A percentile compares a stretch with the other conserved stretches of the same genome.
Conservation (phyloP, 441 rosid species). For the Croton setiger region DNA sequence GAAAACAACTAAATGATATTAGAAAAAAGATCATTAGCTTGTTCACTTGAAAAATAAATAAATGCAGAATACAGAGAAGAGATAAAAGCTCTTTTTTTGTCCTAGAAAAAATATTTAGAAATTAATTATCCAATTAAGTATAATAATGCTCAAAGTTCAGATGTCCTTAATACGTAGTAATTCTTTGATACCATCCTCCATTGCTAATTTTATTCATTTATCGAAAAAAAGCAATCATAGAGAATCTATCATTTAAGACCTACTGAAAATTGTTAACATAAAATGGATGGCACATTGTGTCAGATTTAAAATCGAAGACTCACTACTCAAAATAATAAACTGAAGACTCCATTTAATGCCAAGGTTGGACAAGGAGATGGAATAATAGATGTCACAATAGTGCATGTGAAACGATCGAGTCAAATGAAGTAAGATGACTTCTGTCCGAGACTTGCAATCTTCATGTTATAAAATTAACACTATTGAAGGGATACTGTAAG, state of each 20-base stretch:
- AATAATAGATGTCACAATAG: background rate
- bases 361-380: background rate
- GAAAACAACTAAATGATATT: background rate
- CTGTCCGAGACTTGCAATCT: background rate
- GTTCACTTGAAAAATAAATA: no score
- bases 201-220: background rate
- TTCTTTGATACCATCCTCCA: background rate
- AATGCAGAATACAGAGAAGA: background rate
- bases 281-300: background rate
- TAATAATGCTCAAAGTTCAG: background rate
- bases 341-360: background rate
- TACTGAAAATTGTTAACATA: background rate
- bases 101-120: background rate
- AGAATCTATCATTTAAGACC: background rate
- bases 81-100: background rate
- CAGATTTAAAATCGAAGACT: no score
- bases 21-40: background rate
- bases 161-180: background rate
- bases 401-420: background rate
- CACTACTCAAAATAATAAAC: background rate
- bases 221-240: background rate
- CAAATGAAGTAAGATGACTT: background rate
- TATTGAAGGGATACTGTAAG: conserved; percentile 1
- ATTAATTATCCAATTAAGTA: background rate
- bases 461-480: background rate